Conservation (phyloP, 192 early-diverging fungal genomes). For the Entomortierella beljakovae region DNA sequence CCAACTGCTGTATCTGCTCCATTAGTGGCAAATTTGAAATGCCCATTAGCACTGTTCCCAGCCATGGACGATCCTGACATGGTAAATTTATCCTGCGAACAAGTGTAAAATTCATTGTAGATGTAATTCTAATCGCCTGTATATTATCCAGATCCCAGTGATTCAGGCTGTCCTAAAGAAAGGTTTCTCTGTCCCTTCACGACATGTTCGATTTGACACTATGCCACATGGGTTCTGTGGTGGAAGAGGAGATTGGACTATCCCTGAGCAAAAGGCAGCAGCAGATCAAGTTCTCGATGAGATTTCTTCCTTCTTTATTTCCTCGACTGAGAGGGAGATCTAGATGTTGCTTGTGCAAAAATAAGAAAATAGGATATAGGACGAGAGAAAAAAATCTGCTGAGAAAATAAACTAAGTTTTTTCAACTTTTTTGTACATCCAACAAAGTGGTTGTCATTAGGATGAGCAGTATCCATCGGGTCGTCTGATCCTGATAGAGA, state of each 20-base stretch:
- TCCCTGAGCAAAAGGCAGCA: conserved; percentile 14
- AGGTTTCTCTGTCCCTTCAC: conserved; percentile 26
- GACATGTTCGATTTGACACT: conserved; percentile 32
- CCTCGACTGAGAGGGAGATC: too few relatives aligned
- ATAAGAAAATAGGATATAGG: too few relatives aligned
- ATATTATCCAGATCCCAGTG: background rate
- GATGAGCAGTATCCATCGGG: too few relatives aligned
- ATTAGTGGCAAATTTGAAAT: conserved; percentile 61
- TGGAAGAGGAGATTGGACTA: conserved; percentile 39
- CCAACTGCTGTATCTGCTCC: conserved; percentile 63
- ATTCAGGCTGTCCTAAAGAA: conserved; percentile 15
- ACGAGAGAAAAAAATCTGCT: too few relatives aligned
- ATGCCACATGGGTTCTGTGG: conserved; percentile 51
- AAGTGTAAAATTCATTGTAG: background rate
- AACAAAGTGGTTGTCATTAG: too few relatives aligned
- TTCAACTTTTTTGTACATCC: too few relatives aligned
- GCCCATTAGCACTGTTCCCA: conserved; percentile 70
- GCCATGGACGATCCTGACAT: conserved; percentile 71
- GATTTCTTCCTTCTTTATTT: too few relatives aligned
- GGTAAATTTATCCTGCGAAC: too few relatives aligned
- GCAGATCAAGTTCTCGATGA: too few relatives aligned
- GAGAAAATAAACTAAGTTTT: too few relatives aligned
- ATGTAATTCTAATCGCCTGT: background rate
- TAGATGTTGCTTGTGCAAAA: too few relatives aligned
- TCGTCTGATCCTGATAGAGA: too few relatives aligned